Base-by-base conservation (phyloP, 768 basidiomycete species). In the Boletus rubropictus region DNA sequence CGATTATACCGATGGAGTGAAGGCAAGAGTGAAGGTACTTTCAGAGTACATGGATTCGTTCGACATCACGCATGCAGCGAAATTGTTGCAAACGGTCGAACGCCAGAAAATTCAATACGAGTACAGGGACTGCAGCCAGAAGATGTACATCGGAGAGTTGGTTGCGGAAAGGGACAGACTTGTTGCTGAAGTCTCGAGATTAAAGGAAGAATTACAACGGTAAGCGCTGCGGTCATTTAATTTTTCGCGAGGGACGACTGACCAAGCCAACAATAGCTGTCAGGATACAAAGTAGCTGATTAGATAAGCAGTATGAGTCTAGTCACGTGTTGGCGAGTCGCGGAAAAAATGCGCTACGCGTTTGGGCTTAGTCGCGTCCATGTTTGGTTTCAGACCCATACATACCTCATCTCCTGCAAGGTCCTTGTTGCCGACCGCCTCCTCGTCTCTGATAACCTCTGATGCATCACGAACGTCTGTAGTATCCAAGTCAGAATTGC, bases 381-480 rank as follows among this genome's bases (percentile, higher is more conserved):
- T 78, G 78, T 63, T 67, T 50, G 65, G 61, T 3, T 78, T 79
- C 55, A 71, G 66, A 42, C 77, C 79, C 10, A 62, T 67, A 15
- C 71, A 73, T 40, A 69, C 75, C 14, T 79, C 79, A 24, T 72
- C 78, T 32, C 75, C 75, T 17, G 60, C 69, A 4, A 70, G 66
- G 18, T 53, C 67, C 51, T n/a, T 50, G 45, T 9, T 50, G 33
- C 32, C 59, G 40, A 51, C 57, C n/a, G 41, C 53, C 36, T 37
- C 44, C 7, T 55, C 52, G 3, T 48, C 52, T 20, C 24, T 46
- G 20, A 12, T 39, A 11, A 8, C 29, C 11, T 48, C 62, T 0
- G 74, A 78, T 53, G 55, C 69, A 14, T 75, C 77, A 37, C 67
- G 70, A 33, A 57, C 65, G 4, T 75, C 72, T 39, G 59, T 65